Conservation (phyloP, 108 stramenopile species). For the Cylindrotheca closterium region DNA sequence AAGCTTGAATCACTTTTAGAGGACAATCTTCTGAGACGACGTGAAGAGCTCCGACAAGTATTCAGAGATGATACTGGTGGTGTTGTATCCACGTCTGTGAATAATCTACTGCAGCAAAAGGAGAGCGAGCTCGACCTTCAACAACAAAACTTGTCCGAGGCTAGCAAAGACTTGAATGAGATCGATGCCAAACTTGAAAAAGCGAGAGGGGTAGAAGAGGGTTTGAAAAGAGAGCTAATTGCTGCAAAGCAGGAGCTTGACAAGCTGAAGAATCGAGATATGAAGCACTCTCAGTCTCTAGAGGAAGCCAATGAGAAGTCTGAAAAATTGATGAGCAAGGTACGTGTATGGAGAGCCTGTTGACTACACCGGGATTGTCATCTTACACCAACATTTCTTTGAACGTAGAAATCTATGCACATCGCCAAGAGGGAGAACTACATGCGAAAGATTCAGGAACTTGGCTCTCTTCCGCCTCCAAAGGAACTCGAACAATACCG, state of each 20-base stretch:
- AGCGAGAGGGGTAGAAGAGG: constrained; percentile 45
- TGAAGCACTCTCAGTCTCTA: constrained; percentile 54
- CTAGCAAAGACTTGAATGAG: constrained; percentile 51
- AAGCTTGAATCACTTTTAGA: constrained; percentile 73
- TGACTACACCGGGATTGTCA: neutral
- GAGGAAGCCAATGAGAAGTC: constrained; percentile 67
- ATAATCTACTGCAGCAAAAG: constrained; percentile 43
- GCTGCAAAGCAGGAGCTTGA: constrained; percentile 79
- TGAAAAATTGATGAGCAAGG: constrained; percentile 84
- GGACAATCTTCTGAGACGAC: constrained; percentile 82
- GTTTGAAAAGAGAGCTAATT: constrained; percentile 57
- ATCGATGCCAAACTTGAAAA: constrained; percentile 63
- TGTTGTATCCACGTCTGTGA: constrained; percentile 20
- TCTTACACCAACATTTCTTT: neutral
- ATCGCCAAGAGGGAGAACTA: constrained; percentile 83
- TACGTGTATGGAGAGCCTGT: constrained; percentile 15
- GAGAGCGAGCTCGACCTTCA: constrained; percentile 62
- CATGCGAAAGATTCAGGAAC: constrained; percentile 89
- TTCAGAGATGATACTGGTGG: constrained; percentile 32
- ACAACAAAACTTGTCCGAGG: constrained; percentile 63
- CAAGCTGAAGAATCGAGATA: constrained; percentile 66
- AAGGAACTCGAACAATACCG: constrained; percentile 79
- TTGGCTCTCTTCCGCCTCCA: constrained; percentile 88
- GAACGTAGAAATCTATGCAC: constrained; percentile 77
- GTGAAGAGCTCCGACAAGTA: constrained; percentile 66